Evolutionary conservation across 2,329 filamentous ascomycete genomes (phyloP).

Genomic region (Fusarium stilboides): DNA sequence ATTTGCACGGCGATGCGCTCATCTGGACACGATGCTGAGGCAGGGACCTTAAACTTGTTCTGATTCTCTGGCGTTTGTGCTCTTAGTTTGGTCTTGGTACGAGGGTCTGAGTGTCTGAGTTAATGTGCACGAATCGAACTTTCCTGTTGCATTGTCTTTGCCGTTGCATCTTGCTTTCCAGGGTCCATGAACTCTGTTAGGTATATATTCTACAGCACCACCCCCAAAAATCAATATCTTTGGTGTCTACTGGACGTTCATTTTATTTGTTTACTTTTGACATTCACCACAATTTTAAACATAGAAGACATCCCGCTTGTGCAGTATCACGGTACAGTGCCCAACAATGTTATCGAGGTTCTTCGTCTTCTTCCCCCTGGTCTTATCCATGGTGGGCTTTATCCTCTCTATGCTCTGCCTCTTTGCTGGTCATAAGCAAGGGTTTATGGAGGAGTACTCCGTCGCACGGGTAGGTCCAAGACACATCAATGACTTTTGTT

Average conservation of each 20-base stretch:
- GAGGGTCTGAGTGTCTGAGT: neutral
- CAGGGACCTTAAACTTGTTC: conserved; percentile 25
- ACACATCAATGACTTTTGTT: too few species aligned
- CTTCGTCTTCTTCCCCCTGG: conserved; percentile 55
- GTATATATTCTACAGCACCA: conserved; percentile 36
- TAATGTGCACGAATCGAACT: conserved; percentile 31
- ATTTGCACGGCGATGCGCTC: conserved; percentile 46
- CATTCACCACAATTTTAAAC: neutral
- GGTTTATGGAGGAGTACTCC: conserved; percentile 62
- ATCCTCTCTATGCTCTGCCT: conserved; percentile 59
- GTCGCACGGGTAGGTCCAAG: conserved; percentile 55
- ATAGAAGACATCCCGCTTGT: conserved; percentile 14
- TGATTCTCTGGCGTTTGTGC: conserved; percentile 23
- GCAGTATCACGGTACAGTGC: conserved; percentile 5
- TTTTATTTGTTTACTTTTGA: conserved; percentile 20
- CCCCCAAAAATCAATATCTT: conserved; percentile 16
- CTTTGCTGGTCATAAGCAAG: conserved; percentile 58
- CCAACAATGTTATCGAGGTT: conserved; percentile 49
- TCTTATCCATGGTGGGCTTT: conserved; percentile 57
- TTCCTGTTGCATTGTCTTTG: conserved; percentile 12
- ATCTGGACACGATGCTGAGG: conserved; percentile 12
- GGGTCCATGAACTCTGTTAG: conserved; percentile 9
- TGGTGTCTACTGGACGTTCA: conserved; percentile 21
- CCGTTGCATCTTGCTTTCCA: conserved; percentile 34
- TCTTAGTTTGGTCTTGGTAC: conserved; percentile 5